phyloP scores from a whole-genome alignment of 805 yeast species.

The Limtongia smithiae region DNA sequence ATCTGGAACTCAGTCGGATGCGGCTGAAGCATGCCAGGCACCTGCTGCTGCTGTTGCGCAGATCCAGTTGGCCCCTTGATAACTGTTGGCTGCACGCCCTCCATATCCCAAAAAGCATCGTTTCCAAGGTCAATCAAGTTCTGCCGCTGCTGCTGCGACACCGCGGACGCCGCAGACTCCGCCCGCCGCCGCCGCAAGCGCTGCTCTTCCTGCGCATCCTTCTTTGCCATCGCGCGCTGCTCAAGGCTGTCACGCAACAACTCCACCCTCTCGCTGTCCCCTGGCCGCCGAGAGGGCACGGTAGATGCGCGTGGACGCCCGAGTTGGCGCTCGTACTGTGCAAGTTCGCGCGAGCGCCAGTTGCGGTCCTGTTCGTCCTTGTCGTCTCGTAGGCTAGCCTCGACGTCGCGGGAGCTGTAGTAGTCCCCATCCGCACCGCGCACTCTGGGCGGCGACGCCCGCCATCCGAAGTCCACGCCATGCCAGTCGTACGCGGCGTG shows the following conservation, averaged over 20 bases:
- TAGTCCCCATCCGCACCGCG: too few relatives aligned
- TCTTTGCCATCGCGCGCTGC: slow-evolving; percentile 67
- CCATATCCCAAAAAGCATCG: slow-evolving; percentile 75
- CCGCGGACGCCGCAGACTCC: slow-evolving; percentile 52
- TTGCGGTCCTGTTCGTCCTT: too few relatives aligned
- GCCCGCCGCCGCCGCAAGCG: slow-evolving; percentile 37
- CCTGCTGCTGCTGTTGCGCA: slow-evolving; percentile 3
- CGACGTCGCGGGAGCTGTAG: slow-evolving; percentile 9
- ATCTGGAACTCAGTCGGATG: not conserved
- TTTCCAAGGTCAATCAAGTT: slow-evolving; percentile 70
- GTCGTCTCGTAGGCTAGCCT: not conserved
- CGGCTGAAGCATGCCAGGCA: not conserved
- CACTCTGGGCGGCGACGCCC: too few relatives aligned
- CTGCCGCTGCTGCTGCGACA: slow-evolving; percentile 60
- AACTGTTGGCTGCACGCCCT: slow-evolving; percentile 43
- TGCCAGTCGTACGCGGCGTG: too few relatives aligned
- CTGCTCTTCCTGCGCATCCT: slow-evolving; percentile 59
- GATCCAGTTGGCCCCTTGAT: too few relatives aligned
- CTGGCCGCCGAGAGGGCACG: slow-evolving; percentile 44
- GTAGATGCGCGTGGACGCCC: slow-evolving; percentile 75
- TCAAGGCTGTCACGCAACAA: slow-evolving; percentile 75
- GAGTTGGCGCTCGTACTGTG: not conserved
- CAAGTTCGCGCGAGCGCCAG: not conserved
- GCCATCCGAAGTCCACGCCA: too few relatives aligned
- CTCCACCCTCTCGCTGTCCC: slow-evolving; percentile 54